A percentile compares a stretch with the other conserved stretches of the same genome.
Evolutionary conservation across 2,329 filamentous ascomycete species (phyloP).

Genomic region (Paracoccidioides lutzii): DNA sequence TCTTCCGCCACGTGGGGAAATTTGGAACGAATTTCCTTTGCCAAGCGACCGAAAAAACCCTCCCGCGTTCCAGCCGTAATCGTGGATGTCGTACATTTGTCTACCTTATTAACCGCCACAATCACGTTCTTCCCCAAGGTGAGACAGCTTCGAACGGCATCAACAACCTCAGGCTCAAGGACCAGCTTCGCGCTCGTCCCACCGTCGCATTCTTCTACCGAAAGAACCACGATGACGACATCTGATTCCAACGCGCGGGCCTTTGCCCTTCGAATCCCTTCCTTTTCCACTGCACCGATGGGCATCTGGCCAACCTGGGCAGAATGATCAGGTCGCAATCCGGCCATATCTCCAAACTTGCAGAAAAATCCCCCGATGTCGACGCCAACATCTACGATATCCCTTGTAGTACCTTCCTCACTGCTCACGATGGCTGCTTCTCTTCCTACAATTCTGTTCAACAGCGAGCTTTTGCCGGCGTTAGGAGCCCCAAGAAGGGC

Average conservation of each 20-base stretch:
- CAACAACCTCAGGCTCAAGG: constrained; percentile 45
- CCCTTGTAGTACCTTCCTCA: constrained; percentile 85
- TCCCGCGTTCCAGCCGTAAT: constrained; percentile 7
- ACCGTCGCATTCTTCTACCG: constrained; percentile 44
- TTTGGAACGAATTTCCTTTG: constrained; percentile 12
- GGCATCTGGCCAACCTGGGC: neutral
- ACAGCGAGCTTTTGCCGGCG: constrained; percentile 82
- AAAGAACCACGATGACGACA: constrained; percentile 68
- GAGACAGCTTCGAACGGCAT: constrained; percentile 40
- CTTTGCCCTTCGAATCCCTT: constrained; percentile 80
- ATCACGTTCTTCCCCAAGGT: constrained; percentile 41
- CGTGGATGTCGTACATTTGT: constrained; percentile 28
- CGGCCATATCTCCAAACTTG: constrained; percentile 90
- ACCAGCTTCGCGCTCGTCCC: constrained; percentile 20
- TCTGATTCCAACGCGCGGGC: constrained; percentile 72
- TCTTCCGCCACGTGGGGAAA: constrained; percentile 33
- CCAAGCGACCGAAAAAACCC: constrained; percentile 1
- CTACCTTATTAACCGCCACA: constrained; percentile 49
- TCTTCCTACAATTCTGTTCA: constrained; percentile 79
- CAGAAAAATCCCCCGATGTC: constrained; percentile 85
- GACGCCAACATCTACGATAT: constrained; percentile 82
- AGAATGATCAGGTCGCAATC: constrained; percentile 49
- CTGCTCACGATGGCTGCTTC: constrained; percentile 91
- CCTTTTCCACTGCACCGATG: constrained; percentile 67
- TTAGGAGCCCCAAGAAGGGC: constrained; percentile 86